phyloP scores from a whole-genome alignment of 768 basidiomycete species.

The Hericium erinaceus region DNA sequence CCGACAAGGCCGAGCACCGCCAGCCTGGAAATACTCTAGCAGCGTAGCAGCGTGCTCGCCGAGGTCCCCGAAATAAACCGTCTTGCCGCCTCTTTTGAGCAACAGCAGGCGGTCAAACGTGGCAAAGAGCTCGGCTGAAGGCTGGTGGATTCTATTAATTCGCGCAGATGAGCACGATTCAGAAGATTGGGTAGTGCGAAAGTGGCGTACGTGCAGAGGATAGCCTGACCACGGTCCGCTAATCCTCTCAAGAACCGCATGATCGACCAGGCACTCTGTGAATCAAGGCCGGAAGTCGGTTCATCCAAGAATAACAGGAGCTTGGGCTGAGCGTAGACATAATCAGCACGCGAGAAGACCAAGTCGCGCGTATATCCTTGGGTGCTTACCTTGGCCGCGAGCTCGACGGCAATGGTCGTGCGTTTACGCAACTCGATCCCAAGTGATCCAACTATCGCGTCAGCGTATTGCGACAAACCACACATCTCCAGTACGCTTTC shows the following conservation, averaged over 20 bases:
- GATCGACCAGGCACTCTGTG: slow-evolving; percentile 82
- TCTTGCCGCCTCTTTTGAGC: slow-evolving; percentile 66
- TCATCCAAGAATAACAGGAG: slow-evolving; percentile 82
- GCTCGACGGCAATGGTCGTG: slow-evolving; percentile 79
- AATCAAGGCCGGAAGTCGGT: slow-evolving; percentile 80
- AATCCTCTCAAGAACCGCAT: slow-evolving; percentile 65
- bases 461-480: slow-evolving; percentile 54
- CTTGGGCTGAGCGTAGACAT: slow-evolving; percentile 39
- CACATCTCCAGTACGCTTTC: slow-evolving; percentile 52
- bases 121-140: slow-evolving; percentile 79
- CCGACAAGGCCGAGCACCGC: slow-evolving; percentile 53
- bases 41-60: slow-evolving; percentile 52
- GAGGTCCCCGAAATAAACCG: slow-evolving; percentile 58
- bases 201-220: slow-evolving; percentile 69
- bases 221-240: slow-evolving; percentile 76
- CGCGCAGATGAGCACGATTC: background rate
- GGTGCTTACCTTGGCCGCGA: slow-evolving; percentile 56
- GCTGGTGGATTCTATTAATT: slow-evolving; percentile 37
- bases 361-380: background rate
- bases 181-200: background rate
- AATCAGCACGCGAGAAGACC: background rate
- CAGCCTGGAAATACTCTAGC: slow-evolving; percentile 65
- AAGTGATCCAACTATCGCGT: slow-evolving; percentile 60
- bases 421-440: slow-evolving; percentile 71
- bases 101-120: slow-evolving; percentile 75